Base-by-base conservation (phyloP, 495 filamentous ascomycete genomes). In the Penicillium coprophilum region DNA sequence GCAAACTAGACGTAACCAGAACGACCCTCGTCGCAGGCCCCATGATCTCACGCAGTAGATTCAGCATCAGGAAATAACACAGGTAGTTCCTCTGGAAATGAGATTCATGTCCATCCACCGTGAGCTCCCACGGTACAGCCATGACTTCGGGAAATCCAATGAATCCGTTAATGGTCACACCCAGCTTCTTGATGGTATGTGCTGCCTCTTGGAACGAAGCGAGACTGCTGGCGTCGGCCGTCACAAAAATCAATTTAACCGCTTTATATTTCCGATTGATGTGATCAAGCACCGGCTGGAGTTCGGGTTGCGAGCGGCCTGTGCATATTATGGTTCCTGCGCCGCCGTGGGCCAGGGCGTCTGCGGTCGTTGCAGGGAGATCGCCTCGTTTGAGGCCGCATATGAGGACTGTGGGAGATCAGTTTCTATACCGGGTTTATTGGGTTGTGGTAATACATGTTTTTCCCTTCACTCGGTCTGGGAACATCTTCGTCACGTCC, bases 291-390 rank as follows among this genome's bases (percentile, higher is more conserved):
- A 74, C 69, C 1, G 69, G 66, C 54, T 76, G 62, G 20, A 72
- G 57, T 49, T 77, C 76, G 9, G 60, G 52, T 20, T 61, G 65
- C 8, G 74, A 73, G 31, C 70, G 70, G 38, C 72, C 76, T 5
- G 75, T 62, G 50, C 78, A 73, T 53, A 82, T 74, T 36, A 82
- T 59, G 3, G 63, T 48, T 10, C 70, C 69, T 10, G 80, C 77
- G 4, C 65, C 61, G 53, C 67, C 73, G 34, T 68, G 61, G 9
- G 63, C 48, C 32, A 69, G 63, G 47, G 57, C 58, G 6, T 69
- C 60, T 19, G 60, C 66, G 1, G 56, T 59, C 31, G 46, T 46
- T n/a, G 60, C 56, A 8, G 63, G 46, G 15, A 66, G 39, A 5
- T 64, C 61, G 23, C 53, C 58, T 40, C 38, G 52, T 46, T 53